Percentiles rank a stretch among this genome's conserved stretches.
Evolutionary conservation across 805 yeast genomes (phyloP).

Genomic region (Yueomyces sinensis): DNA sequence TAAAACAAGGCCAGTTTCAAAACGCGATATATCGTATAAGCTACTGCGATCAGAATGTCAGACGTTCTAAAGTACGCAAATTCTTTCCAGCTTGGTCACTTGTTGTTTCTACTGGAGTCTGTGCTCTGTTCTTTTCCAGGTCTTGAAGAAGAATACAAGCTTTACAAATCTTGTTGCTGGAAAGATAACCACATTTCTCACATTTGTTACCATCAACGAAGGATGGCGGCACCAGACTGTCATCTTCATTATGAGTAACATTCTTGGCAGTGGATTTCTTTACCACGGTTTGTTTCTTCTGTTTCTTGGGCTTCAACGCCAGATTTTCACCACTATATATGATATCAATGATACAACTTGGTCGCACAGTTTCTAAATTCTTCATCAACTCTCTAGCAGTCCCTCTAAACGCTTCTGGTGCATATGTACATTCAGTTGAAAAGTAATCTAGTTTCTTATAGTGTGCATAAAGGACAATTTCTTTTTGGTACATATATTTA

Average conservation of each 20-base stretch:
- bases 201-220: constrained; percentile 62
- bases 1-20: too few relatives aligned
- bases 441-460: constrained; percentile 90
- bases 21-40: background rate
- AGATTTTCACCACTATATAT: constrained; percentile 88
- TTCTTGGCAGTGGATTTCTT: constrained; percentile 16
- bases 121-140: constrained; percentile 62
- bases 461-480: constrained; percentile 93
- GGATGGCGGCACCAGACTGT: constrained; percentile 6
- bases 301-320: constrained; percentile 45
- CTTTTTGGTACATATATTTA: constrained; percentile 92
- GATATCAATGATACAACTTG: constrained; percentile 87
- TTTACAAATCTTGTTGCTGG: constrained; percentile 80
- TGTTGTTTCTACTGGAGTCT: constrained; percentile 31
- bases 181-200: constrained; percentile 81
- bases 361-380: constrained; percentile 78
- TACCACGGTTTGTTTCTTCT: constrained; percentile 23
- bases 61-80: constrained; percentile 46
- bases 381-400: constrained; percentile 90
- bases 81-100: constrained; percentile 53
- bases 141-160: constrained; percentile 87
- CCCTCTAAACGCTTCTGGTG: constrained; percentile 97
- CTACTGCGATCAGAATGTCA: constrained; percentile 36
- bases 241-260: constrained; percentile 4
- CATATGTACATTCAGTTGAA: constrained; percentile 94